phyloP scores from a whole-genome alignment of 2,329 filamentous ascomycete genomes.

The Tricladium varicosporioides region DNA sequence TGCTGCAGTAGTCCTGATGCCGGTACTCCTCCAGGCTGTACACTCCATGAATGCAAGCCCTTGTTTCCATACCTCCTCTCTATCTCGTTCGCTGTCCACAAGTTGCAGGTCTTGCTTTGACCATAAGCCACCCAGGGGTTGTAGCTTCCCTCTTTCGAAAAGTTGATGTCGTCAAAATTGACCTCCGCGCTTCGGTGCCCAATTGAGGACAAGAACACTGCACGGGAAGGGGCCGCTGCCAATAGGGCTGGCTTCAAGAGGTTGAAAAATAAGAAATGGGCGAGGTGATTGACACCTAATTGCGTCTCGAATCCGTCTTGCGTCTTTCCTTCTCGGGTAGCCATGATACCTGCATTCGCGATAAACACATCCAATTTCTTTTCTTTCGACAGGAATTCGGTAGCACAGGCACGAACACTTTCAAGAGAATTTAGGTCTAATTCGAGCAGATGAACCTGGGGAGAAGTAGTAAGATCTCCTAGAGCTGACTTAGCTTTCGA shows the following conservation, averaged over 20 bases:
- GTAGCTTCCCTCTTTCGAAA: slow-evolving; percentile 34
- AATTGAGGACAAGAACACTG: slow-evolving; percentile 44
- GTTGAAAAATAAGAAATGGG: slow-evolving; percentile 52
- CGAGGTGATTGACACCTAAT: slow-evolving; percentile 52
- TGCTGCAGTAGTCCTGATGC: slow-evolving; percentile 29
- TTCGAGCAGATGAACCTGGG: slow-evolving; percentile 32
- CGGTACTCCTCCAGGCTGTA: slow-evolving; percentile 42
- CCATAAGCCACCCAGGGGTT: slow-evolving; percentile 39
- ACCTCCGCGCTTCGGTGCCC: slow-evolving; percentile 37
- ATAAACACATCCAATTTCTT: slow-evolving; percentile 33
- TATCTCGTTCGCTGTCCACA: slow-evolving; percentile 46
- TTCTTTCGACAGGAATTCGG: slow-evolving; percentile 28
- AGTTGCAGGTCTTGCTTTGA: slow-evolving; percentile 44
- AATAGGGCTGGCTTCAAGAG: slow-evolving; percentile 47
- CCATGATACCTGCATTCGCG: slow-evolving; percentile 27
- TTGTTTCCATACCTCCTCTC: slow-evolving; percentile 42
- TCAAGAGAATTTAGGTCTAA: slow-evolving; percentile 35
- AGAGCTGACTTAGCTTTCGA: slow-evolving; percentile 32
- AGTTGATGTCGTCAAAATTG: slow-evolving; percentile 37
- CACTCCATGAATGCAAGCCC: slow-evolving; percentile 39
- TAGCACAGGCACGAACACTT: slow-evolving; percentile 33
- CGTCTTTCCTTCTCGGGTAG: slow-evolving; percentile 31
- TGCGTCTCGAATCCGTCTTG: slow-evolving; percentile 48
- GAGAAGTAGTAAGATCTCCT: slow-evolving; percentile 39
- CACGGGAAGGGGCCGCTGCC: slow-evolving; percentile 35